phyloP scores from a whole-genome alignment of 805 yeast species.

The Vanderwaltozyma yarrowii region DNA sequence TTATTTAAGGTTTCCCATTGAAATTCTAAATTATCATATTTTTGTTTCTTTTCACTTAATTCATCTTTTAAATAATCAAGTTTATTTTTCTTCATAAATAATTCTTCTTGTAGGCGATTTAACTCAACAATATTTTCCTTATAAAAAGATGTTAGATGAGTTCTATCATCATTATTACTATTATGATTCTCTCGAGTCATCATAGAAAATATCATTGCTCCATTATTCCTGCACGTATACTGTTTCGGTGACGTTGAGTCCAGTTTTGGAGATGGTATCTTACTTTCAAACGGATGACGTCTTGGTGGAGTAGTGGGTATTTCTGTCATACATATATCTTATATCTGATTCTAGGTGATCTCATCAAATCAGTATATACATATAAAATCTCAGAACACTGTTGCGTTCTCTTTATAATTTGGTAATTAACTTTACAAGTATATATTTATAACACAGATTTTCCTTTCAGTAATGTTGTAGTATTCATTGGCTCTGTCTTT shows the following conservation, averaged over 20 bases:
- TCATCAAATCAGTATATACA: too few relatives aligned
- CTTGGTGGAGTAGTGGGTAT: constrained; percentile 14
- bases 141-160: constrained; percentile 23
- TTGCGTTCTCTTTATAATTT: too few relatives aligned
- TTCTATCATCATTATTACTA: not conserved
- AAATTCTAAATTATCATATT: constrained; percentile 15
- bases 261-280: constrained; percentile 16
- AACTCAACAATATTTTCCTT: constrained; percentile 25
- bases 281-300: constrained; percentile 4
- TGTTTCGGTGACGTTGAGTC: constrained; percentile 10
- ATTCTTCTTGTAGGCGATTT: constrained; percentile 19
- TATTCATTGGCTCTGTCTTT: too few relatives aligned
- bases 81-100: constrained; percentile 18
- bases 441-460: too few relatives aligned
- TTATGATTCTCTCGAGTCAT: not conserved
- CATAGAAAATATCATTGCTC: not conserved
- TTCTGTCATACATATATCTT: constrained; percentile 2
- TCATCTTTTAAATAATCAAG: constrained; percentile 20
- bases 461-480: too few relatives aligned
- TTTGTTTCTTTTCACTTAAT: constrained; percentile 11
- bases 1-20: constrained; percentile 22
- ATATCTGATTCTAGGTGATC: too few relatives aligned
- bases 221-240: constrained; percentile 1
- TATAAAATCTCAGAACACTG: too few relatives aligned
- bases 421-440: too few relatives aligned